Conservation (phyloP, 2,329 filamentous ascomycete genomes). For the Aspergillus sp. region DNA sequence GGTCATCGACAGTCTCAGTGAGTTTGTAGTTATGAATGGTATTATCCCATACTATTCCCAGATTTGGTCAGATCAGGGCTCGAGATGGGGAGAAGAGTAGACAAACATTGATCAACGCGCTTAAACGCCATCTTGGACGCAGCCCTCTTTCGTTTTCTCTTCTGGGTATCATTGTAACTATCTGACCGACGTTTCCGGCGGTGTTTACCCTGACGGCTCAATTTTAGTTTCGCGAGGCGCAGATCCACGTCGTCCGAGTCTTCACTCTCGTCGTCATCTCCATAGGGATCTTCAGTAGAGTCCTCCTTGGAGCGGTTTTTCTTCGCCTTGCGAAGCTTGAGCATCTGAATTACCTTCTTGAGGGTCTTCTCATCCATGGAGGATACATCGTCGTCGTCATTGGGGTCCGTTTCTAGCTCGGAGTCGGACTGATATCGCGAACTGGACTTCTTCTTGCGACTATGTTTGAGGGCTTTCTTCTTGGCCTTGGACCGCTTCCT, state of each 20-base stretch:
- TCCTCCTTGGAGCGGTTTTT: constrained; percentile 24
- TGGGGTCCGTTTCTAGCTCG: constrained; percentile 26
- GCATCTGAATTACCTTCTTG: constrained; percentile 27
- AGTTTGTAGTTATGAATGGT: constrained; percentile 65
- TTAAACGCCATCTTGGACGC: constrained; percentile 64
- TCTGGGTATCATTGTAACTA: constrained; percentile 12
- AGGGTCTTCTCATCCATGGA: constrained; percentile 30
- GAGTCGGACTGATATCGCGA: constrained; percentile 19
- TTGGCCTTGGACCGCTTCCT: constrained; percentile 38
- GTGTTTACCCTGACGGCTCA: constrained; percentile 14
- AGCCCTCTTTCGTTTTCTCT: constrained; percentile 40
- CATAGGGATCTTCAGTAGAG: constrained; percentile 30
- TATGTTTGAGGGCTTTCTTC: constrained; percentile 28
- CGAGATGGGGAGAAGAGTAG: not conserved
- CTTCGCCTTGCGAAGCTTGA: constrained; percentile 36
- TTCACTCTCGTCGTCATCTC: constrained; percentile 27
- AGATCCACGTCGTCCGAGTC: constrained; percentile 25
- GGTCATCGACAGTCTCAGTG: constrained; percentile 63
- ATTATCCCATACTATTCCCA: constrained; percentile 47
- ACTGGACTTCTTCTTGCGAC: constrained; percentile 38
- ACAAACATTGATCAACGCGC: constrained; percentile 60
- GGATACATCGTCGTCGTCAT: constrained; percentile 22
- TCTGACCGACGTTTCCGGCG: constrained; percentile 14
- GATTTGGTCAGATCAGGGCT: not conserved
- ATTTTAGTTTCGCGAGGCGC: constrained; percentile 20